These are phyloP conservation scores for Ananas comosus DNA, from an alignment of 176 grass and related monocot genomes.

Conservation along the genomic window DNA sequence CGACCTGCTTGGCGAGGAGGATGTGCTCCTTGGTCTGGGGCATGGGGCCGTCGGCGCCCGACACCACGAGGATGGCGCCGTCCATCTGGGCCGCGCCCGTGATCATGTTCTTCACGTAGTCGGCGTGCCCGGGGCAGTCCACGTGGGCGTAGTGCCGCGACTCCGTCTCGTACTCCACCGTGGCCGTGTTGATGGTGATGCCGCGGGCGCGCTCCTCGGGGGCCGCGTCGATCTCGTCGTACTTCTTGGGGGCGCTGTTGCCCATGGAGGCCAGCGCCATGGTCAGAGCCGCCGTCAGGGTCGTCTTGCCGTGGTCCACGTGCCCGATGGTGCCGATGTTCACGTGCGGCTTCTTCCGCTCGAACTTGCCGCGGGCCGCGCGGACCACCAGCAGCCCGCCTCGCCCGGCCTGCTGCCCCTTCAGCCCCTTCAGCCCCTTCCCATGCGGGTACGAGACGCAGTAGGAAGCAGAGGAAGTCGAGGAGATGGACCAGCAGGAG, in stretches of 20 bases:
- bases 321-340: constrained; percentile 99
- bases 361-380: constrained; percentile 84
- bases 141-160: constrained; percentile 92
- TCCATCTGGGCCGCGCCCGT: constrained; percentile 96
- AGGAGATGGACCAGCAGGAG: not conserved
- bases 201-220: constrained; percentile 96
- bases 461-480: not conserved
- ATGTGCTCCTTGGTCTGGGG: constrained; percentile 99
- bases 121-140: constrained; percentile 89
- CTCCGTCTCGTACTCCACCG: constrained; percentile 98
- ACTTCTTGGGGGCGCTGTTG: constrained; percentile 86
- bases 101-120: constrained; percentile 99
- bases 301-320: constrained; percentile 99
- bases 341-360: constrained; percentile 90
- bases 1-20: constrained; percentile 98
- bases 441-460: too few relatives aligned
- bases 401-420: too few relatives aligned
- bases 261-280: constrained; percentile 87
- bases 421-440: too few relatives aligned
- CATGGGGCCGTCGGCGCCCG: constrained; percentile 93
- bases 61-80: constrained; percentile 89
- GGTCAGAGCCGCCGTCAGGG: constrained; percentile 90
- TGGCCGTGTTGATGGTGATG: constrained; percentile 99
- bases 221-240: constrained; percentile 95
- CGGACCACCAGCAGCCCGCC: constrained; percentile 50